Percentiles rank a stretch among this genome's conserved stretches.
phyloP scores from a whole-genome alignment of 257 asterid genomes.

The Mitragyna speciosa region DNA sequence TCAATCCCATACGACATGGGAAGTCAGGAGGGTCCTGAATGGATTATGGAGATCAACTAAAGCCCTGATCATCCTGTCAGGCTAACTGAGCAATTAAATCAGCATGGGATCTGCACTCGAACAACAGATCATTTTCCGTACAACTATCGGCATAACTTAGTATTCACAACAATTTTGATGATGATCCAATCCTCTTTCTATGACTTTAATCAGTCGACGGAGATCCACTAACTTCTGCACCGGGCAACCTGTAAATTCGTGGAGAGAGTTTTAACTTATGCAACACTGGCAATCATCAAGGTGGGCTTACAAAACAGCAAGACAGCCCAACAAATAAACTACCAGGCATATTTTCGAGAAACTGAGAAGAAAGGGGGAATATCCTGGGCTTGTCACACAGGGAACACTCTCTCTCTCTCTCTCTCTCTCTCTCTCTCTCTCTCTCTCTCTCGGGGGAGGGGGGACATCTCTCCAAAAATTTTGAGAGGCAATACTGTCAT shows the following conservation, averaged over 20 bases:
- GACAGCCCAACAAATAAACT: not conserved
- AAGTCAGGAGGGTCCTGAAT: not conserved
- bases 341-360: too few species aligned
- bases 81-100: not conserved
- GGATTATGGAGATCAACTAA: not conserved
- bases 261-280: not conserved
- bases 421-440: not conserved
- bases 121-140: not conserved
- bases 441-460: not conserved
- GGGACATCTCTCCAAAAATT: not conserved
- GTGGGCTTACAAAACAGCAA: not conserved
- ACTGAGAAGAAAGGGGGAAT: not conserved
- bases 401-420: not conserved
- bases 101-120: not conserved
- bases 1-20: not conserved
- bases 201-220: not conserved
- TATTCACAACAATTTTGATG: not conserved
- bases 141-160: not conserved
- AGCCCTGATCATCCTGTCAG: conserved; percentile 9
- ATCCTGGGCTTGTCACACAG: not conserved
- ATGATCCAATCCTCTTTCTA: not conserved
- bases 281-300: not conserved
- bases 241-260: not conserved
- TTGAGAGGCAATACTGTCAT: not conserved
- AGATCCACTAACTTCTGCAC: not conserved